Base-by-base conservation (phyloP, 176 grass and related monocot species). In the Raddia guianensis region DNA sequence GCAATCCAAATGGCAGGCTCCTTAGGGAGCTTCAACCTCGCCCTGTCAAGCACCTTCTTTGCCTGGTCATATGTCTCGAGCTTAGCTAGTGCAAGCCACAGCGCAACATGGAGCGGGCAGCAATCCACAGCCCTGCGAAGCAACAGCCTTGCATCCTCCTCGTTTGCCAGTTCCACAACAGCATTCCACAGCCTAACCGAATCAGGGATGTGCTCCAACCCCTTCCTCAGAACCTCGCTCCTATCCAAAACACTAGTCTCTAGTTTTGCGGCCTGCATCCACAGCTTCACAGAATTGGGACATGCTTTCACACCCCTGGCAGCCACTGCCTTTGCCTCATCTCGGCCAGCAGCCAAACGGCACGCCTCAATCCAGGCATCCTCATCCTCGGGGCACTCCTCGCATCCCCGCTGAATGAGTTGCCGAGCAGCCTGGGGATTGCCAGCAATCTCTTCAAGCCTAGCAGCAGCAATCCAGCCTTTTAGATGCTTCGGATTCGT, bases 31-130 rank as follows among this genome's bases (percentile, higher is more conserved):
- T 40, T 40, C 37, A 40, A 40, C 37, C 37, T 40, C 37, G 37
- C 37, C 37, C 4, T 40, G 37, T 40, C 37, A 40, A 40, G 37
- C 37, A 40, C 37, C 37, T 40, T 40, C 37, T 40, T 40, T 40
- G 37, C 37, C 2, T 40, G 37, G 37, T 40, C 37, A 40, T 97
- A 97, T 8, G 94, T 93, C 57, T 97, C 94, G 37, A 97, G 67
- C 74, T 88, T 93, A 20, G 94, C 94, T 74, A 97, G 89, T 35
- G 91, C 94, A 87, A 97, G 90, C 94, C 94, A 97, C 51, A 97
- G 40, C 75, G 93, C 90, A 14, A 93, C 89, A 85, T 97, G 90
- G 74, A 97, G 84, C 2, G 91, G 91, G 40, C 94, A 97, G 75
- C 88, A 93, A 60, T 97, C 94, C 1, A 97, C 94, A 40, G 94